Evolutionary conservation across 352 stramenopile genomes (phyloP), one percentile per base, ranked within the genome.

Genomic region (Globisporangium cystogenes): DNA sequence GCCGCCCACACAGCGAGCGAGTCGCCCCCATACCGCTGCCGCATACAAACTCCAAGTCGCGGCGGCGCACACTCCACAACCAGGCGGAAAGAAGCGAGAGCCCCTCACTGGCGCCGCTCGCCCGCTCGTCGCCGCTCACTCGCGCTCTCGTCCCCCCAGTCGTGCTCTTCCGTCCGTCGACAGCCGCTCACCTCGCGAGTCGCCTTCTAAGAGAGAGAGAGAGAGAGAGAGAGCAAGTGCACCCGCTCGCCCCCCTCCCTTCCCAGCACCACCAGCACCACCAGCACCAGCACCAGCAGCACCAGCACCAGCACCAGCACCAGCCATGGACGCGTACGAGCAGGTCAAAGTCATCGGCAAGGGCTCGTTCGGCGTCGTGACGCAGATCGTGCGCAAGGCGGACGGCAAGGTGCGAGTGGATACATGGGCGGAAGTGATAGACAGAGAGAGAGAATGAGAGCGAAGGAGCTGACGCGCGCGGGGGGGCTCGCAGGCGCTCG

Each of bases 281-380:
- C n/a, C n/a, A n/a, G n/a, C n/a, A n/a, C n/a, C n/a, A n/a, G n/a
- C n/a, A n/a, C n/a, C 15, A 18, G 21, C 20, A 15, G 43, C 41
- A 44, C 29, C 35, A 7, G 8, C 29, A 14, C 48, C 60, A n/a
- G n/a, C n/a, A n/a, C n/a, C n/a, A n/a, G n/a, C n/a, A n/a, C n/a
- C n/a, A n/a, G 18, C 47, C 21, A 94, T 94, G 82, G 84, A 96
- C 68, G 76, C 84, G 41, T 96, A 96, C 69, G 86, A 96, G 58
- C 74, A 87, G 47, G 70, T 96, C 53, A 80, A 85, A 51, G 80
- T 93, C 53, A 96, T 97, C 61, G 89, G 89, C 60, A 93, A 94
- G 56, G 89, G 89, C 59, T 96, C 86, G 33, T 97, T 96, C 68
- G 89, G 89, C 60, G 85, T 94, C 50, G 87, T 97, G 24, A 89